Evolutionary conservation across 176 grass and related monocot genomes (phyloP).

Genomic region (Eragrostis nindensis): DNA sequence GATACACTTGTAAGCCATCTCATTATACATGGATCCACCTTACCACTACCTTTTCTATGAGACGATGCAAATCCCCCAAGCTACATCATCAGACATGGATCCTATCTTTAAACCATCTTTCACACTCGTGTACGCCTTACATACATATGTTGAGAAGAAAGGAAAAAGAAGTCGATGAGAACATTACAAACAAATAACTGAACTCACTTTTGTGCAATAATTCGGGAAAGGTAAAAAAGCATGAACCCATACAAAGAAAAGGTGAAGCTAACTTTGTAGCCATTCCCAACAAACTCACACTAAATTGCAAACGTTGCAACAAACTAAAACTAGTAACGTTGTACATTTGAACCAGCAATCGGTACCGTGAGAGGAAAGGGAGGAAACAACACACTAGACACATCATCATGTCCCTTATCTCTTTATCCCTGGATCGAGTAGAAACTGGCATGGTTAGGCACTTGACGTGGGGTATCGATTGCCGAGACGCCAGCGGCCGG

Average conservation of each 20-base stretch:
- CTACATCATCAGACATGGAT: background rate
- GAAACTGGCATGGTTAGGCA: background rate
- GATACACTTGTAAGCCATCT: too few relatives aligned
- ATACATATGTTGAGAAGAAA: too few relatives aligned
- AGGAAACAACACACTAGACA: background rate
- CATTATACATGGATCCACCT: too few relatives aligned
- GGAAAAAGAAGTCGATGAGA: background rate
- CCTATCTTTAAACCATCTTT: background rate
- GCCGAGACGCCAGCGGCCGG: background rate
- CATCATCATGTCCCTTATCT: constrained; percentile 2
- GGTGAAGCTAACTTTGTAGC: background rate
- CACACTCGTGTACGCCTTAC: too few relatives aligned
- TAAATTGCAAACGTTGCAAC: too few relatives aligned
- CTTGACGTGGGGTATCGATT: background rate
- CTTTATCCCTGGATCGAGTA: background rate
- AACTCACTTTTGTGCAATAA: background rate
- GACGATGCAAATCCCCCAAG: too few relatives aligned
- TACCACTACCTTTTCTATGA: too few relatives aligned
- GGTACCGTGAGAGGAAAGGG: background rate
- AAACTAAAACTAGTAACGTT: background rate
- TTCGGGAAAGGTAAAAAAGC: background rate
- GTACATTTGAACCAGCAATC: background rate
- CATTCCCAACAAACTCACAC: too few relatives aligned
- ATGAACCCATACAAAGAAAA: background rate
- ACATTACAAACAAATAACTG: background rate